Evolutionary conservation across 306 rosid species (phyloP), one percentile per base, ranked within the genome.

Genomic region (Lathyrus aphaca): DNA sequence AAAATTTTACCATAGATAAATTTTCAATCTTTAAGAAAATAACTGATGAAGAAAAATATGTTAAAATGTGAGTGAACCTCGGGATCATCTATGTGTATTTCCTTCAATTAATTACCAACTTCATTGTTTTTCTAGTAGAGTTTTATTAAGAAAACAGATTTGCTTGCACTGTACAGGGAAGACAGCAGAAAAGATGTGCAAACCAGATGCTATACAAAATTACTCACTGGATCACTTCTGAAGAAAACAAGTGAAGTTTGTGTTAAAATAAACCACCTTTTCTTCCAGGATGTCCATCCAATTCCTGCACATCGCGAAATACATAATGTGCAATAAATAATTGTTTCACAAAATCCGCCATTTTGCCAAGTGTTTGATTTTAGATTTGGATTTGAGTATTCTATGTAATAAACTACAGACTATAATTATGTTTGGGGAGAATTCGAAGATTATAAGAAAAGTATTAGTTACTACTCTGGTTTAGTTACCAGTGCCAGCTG

Each of bases 261-360:
- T 27, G 99, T 91, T 68, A 95, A 80, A 75, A 91, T 86, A 88
- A 95, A 95, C 99, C 99, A 95, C 80, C 99, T 91, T 80, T 91
- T 95, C 88, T 95, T 95, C 99, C 99, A 95, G 16, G 97, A 95
- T 59, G 97, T 95, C 99, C 97, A 91, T 51, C 99, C 99, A 82
- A 95, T 91, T 74, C 97, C 97, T 89, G 72, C 43, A 76, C 29
- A 75, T 50, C 65, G 69, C 32, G 71, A 75, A 51, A 74, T 29
- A 45, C 42, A 71, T 48, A 49, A 40, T 14, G 16, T 38, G 59
- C 8, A 65, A 48, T 38, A 21, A 61, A 76, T 55, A 74, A 79
- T 54, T 35, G 61, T n/a, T 64, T 57, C 53, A 43, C 59, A 58
- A 64, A 69, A 37, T 58, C 30, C 48, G 2, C 25, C 71, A 27